These are phyloP conservation scores for Ulmus americana DNA, from an alignment of 331 rosid genomes.

Conservation along the genomic window DNA sequence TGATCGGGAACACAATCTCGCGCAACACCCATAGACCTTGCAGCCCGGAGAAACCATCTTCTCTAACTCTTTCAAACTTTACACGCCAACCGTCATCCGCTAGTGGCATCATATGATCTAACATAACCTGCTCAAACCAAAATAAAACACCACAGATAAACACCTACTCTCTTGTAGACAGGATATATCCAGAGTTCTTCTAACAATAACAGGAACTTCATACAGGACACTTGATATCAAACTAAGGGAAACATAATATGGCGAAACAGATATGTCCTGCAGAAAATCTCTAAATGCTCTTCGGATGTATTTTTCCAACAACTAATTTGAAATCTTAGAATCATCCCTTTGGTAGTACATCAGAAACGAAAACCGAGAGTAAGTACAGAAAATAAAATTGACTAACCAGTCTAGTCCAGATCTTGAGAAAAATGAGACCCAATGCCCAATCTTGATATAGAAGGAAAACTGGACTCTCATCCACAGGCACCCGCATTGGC, in stretches of 20 bases:
- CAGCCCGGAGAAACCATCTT: slow-evolving; percentile 81
- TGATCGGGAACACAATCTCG: slow-evolving; percentile 81
- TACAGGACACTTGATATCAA: too few species aligned
- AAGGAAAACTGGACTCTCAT: slow-evolving; percentile 97
- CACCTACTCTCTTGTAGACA: background rate
- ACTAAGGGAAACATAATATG: too few species aligned
- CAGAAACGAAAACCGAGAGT: background rate
- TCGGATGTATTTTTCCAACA: too few species aligned
- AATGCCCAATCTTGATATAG: slow-evolving; percentile 99
- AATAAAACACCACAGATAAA: slow-evolving; percentile 6
- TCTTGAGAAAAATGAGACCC: slow-evolving; percentile 96
- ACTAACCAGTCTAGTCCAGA: slow-evolving; percentile 98
- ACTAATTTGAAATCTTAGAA: too few species aligned
- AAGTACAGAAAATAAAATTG: slow-evolving; percentile 11
- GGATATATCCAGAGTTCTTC: background rate
- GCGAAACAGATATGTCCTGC: too few species aligned
- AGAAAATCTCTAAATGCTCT: too few species aligned
- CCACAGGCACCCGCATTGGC: slow-evolving; percentile 98
- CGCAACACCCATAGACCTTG: slow-evolving; percentile 90
- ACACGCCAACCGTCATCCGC: slow-evolving; percentile 89
- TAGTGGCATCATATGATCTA: slow-evolving; percentile 98
- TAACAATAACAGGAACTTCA: background rate
- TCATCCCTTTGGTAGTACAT: too few species aligned
- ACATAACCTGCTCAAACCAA: slow-evolving; percentile 64
- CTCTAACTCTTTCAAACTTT: slow-evolving; percentile 93